A percentile compares a stretch with the other conserved stretches of the same genome.
Evolutionary conservation across 805 yeast genomes (phyloP).

Genomic region (Candida rishiriensis): DNA sequence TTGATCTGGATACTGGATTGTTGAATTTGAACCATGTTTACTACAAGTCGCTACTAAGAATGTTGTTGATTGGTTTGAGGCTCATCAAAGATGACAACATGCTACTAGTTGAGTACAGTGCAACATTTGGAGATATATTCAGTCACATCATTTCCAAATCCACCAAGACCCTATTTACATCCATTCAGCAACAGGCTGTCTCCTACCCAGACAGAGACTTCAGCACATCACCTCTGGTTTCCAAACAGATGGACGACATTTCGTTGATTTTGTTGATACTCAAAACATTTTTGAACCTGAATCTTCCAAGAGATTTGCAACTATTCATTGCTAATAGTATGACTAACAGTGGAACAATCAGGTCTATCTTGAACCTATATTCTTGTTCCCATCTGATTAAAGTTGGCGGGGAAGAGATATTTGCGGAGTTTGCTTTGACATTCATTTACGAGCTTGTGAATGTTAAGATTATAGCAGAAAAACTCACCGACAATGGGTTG

Average conservation of each 20-base stretch:
- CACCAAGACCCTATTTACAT: slow-evolving; percentile 51
- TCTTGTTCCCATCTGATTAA: slow-evolving; percentile 61
- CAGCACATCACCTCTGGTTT: slow-evolving; percentile 32
- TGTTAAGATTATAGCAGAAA: slow-evolving; percentile 60
- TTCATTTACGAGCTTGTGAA: slow-evolving; percentile 66
- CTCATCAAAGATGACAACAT: slow-evolving; percentile 38
- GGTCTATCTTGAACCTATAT: slow-evolving; percentile 59
- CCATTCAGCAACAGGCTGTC: slow-evolving; percentile 54
- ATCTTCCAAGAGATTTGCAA: slow-evolving; percentile 44
- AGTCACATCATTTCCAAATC: slow-evolving; percentile 64
- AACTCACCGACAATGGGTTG: slow-evolving; percentile 58
- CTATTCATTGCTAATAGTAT: slow-evolving; percentile 48
- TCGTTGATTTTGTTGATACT: slow-evolving; percentile 59
- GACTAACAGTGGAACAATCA: slow-evolving; percentile 54
- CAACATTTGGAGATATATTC: slow-evolving; percentile 52
- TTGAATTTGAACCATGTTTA: slow-evolving; percentile 33
- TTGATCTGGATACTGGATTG: slow-evolving; percentile 43
- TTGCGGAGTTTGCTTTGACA: slow-evolving; percentile 68
- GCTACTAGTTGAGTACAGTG: slow-evolving; percentile 42
- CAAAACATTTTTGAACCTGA: slow-evolving; percentile 48
- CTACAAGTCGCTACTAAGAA: slow-evolving; percentile 60
- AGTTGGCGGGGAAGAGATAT: slow-evolving; percentile 57
- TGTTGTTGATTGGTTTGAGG: slow-evolving; percentile 44
- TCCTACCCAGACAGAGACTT: slow-evolving; percentile 34
- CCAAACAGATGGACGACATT: slow-evolving; percentile 60